Base-by-base conservation (phyloP, 2,329 filamentous ascomycete genomes). In the Curvularia hawaiiensis region DNA sequence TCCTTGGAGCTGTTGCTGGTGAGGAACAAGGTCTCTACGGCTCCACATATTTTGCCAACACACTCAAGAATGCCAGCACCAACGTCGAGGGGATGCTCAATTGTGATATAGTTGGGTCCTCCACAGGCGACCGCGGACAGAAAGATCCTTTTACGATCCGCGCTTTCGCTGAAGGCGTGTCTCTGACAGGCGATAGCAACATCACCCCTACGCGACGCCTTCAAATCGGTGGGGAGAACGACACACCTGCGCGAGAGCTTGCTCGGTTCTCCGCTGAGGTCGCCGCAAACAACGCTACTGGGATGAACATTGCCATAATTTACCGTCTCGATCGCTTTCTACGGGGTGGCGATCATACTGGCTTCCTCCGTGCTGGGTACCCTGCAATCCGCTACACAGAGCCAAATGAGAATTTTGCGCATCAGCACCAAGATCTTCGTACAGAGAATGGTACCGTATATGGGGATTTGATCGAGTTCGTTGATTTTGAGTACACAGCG, bases 1-100 rank as follows among this genome's bases (percentile, higher is more conserved):
- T 84, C 45, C 84, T 86, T 50, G 83, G 78, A 3, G 83, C 84
- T 3, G 82, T 84, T 2, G 82, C 84, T 1, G 84, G 83, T 14
- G 84, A 87, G 69, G 84, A 86, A 60, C 84, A 86, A 73, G 77
- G 76, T 5, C 78, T 86, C 2, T 83, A 82, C 52, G 84, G 84
- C 3, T 74, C 82, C 4, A 73, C 75, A 3, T 81, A 81, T 70
- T 74, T 86, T 5, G 84, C 84, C 2, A 79, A 82, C 63, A 82
- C 79, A 0, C 79, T 84, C 50, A 80, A 79, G 31, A 83, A 84
- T 62, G 73, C 78, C 6, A 81, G 76, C 46, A 79, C 79, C 9
- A 82, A 85, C 64, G 82, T 86, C 3, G 83, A 84, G 70, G 84
- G 79, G 14, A 85, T 85, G 78, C 79, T 84, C 53, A 86, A 82